Base-by-base conservation (phyloP, 2,329 filamentous ascomycete genomes). In the Alternaria sp. region DNA sequence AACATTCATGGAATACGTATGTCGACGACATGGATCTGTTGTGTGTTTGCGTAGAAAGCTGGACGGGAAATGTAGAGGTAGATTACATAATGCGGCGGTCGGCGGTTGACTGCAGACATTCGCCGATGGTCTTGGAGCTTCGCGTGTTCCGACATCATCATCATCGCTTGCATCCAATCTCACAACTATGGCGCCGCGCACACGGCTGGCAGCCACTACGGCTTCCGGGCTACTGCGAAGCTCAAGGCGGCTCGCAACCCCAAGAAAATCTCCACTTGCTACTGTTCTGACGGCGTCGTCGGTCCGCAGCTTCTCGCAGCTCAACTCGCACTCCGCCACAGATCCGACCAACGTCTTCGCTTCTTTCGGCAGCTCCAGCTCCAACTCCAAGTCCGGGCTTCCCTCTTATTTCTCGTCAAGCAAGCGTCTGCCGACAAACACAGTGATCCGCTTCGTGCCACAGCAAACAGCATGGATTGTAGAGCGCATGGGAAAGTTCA, bases 401-500 rank as follows among this genome's bases (percentile, higher is more conserved):
- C 86, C 90, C 8, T 89, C 91, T n/a, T 96, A 96, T 81, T 97
- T 97, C 80, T 90, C 91, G 76, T 73, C 74, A 34, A 86, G 84
- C 46, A 82, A 83, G 45, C 80, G 84, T 22, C 85, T 97, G 54
- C 95, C 95, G 28, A 92, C 94, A 70, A 99, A 99, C 82, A 99
- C 95, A 4, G 85, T 99, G 65, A 85, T 99, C 72, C 92, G 94
- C 62, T 99, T 98, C 81, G 95, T 99, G 43, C 95, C 95, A n/a
- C 95, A 99, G 82, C 95, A 99, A 84, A 98, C 94, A 72, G 95
- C 95, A 79, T 99, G 95, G 95, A 94, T 99, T 61, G 95, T 99
- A 59, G 95, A 99, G 87, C 94, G 95, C 76, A 99, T 99, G 95
- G 95, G 95, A 74, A 95, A 94, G 81, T 99, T 97, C 84, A 91